Evolutionary conservation across 2,329 filamentous ascomycete genomes (phyloP), one percentile per base, ranked within the genome.

Genomic region (Colletotrichum sp.): DNA sequence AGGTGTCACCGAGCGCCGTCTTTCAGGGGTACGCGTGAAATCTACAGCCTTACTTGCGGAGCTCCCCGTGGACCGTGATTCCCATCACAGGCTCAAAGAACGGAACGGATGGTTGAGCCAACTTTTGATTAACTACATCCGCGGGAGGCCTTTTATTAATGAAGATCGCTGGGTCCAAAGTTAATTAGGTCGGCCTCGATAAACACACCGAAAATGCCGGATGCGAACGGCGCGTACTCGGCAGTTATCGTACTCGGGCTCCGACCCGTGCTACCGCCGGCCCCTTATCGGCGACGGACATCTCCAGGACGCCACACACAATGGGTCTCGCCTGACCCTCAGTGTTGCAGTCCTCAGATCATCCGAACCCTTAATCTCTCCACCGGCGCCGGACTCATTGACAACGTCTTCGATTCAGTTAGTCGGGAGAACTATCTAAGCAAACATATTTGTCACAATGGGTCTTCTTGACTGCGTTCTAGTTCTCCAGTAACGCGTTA

Each of bases 401-500:
- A 52, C 14, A 24, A 13, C 2, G n/a, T 7, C 43, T 21, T 52
- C n/a, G 12, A 21, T 52, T 24, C 0, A 21, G 3, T 13, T 52
- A 21, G 10, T 52, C 4, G 43, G n/a, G 39, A 1, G n/a, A 0
- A 4, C n/a, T 21, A 13, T 52, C 8, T 21, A 3, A 1, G 10
- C 7, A 1, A 52, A 13, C 43, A 24, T 12, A 1, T 52, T 3
- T 52, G n/a, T 21, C 18, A 9, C 18, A 48, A 0, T 2, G 9
- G 7, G 3, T 1, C 0, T 1, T 48, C 39, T 48, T 48, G 18
- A 12, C 4, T n/a, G 5, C 3, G 1, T 2, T 43, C 39, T 18
- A 39, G 16, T 39, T 39, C 36, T 39, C 1, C 36, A 39, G 0
- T 0, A 18, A 39, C 0, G 36, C 2, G 0, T 4, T 39, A 39